A percentile compares a stretch with the other conserved stretches of the same genome.
These are phyloP conservation scores for Penicillium palitans DNA, from an alignment of 2,329 filamentous ascomycete species.

Conservation along the genomic window DNA sequence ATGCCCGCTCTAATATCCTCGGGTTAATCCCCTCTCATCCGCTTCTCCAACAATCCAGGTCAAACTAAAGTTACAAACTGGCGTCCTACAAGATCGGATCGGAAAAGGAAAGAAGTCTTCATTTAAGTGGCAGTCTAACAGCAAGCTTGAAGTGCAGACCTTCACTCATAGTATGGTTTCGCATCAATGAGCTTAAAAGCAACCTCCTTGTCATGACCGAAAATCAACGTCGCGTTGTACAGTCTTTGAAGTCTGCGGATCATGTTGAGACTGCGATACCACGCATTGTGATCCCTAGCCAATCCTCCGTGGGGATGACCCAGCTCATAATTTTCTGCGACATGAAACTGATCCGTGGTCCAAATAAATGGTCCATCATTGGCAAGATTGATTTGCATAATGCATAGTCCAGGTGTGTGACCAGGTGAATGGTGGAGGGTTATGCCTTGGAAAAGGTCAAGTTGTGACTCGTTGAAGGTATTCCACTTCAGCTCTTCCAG, in stretches of 20 bases:
- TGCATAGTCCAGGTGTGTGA: constrained; percentile 39
- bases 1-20: no score
- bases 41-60: no score
- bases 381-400: constrained; percentile 41
- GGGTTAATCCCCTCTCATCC: no score
- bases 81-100: background rate
- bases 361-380: constrained; percentile 43
- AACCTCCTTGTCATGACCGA: constrained; percentile 32
- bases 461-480: constrained; percentile 42
- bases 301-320: constrained; percentile 40
- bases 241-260: constrained; percentile 34
- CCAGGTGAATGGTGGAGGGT: constrained; percentile 39
- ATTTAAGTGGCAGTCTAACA: background rate
- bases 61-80: background rate
- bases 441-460: constrained; percentile 46
- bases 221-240: constrained; percentile 34
- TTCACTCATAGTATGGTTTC: constrained; percentile 3
- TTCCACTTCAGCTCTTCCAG: constrained; percentile 45
- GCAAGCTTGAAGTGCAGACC: background rate
- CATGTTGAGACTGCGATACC: constrained; percentile 33
- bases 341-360: constrained; percentile 45
- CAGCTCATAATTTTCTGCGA: constrained; percentile 42
- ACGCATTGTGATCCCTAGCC: constrained; percentile 40
- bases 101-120: background rate
- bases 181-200: background rate